A percentile compares a stretch with the other conserved stretches of the same genome.
These are phyloP conservation scores for Apium graveolens DNA, from an alignment of 129 eudicot species.

Conservation along the genomic window DNA sequence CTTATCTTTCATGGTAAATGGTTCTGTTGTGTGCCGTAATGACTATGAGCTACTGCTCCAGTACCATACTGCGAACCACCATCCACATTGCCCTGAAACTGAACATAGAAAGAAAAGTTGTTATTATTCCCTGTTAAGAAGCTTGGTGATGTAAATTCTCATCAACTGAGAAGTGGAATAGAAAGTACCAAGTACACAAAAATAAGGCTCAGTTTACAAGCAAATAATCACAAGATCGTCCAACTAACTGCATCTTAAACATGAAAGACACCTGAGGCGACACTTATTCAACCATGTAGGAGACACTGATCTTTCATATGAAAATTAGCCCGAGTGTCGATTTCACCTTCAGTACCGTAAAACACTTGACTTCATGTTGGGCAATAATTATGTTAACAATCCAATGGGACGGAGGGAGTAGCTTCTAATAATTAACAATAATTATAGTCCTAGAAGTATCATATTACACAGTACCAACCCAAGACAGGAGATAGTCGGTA, in stretches of 20 bases:
- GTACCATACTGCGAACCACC: slow-evolving; percentile 17
- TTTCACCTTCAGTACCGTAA: background rate
- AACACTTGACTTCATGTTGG: no score
- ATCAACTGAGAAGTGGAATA: background rate
- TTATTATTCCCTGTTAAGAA: no score
- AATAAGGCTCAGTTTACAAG: background rate
- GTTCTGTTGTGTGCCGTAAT: slow-evolving; percentile 13
- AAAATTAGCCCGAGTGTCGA: background rate
- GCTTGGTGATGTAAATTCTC: background rate
- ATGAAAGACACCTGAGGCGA: background rate
- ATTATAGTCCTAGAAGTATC: background rate
- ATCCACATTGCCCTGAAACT: slow-evolving; percentile 19
- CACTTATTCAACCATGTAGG: background rate
- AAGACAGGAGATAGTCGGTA: background rate
- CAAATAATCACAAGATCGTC: background rate
- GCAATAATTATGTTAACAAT: no score
- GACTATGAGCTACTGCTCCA: slow-evolving; percentile 1
- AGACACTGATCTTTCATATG: background rate
- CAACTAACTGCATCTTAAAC: background rate
- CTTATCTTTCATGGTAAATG: slow-evolving; percentile 1
- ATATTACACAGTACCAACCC: background rate
- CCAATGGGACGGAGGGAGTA: no score
- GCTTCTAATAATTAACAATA: background rate
- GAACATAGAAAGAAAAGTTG: slow-evolving; percentile 2
- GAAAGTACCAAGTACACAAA: background rate